phyloP scores from a whole-genome alignment of 176 grass and related monocot species.

The Oryza officinalis region DNA sequence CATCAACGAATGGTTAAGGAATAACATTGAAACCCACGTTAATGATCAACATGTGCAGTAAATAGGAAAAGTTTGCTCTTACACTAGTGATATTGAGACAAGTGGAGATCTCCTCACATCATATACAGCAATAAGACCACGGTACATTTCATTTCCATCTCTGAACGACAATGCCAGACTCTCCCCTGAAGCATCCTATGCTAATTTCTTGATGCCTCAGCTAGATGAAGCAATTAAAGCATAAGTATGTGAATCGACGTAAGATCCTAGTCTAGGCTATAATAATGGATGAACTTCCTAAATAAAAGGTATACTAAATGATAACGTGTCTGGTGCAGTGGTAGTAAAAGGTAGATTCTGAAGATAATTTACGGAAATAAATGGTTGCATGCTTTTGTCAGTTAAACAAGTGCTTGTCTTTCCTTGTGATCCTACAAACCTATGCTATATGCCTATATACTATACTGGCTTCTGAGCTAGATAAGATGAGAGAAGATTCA shows the following conservation, averaged over 20 bases:
- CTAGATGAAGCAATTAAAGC: constrained; percentile 43
- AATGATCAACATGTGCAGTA: constrained; percentile 1
- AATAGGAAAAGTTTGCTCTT: constrained; percentile 34
- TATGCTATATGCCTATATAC: too few relatives aligned
- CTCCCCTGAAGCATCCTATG: constrained; percentile 89
- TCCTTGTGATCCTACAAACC: too few relatives aligned
- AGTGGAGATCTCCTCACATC: constrained; percentile 80
- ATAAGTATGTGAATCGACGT: constrained; percentile 28
- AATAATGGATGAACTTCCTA: not conserved
- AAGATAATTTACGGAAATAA: not conserved
- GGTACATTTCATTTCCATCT: constrained; percentile 70
- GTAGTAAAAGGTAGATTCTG: not conserved
- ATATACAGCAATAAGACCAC: constrained; percentile 83
- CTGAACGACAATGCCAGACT: constrained; percentile 88
- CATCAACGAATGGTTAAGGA: not conserved
- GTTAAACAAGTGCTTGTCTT: not conserved
- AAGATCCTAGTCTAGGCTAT: not conserved
- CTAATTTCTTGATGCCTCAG: constrained; percentile 77
- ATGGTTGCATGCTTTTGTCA: not conserved
- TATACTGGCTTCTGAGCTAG: not conserved
- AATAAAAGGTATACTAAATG: not conserved
- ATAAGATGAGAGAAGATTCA: too few relatives aligned
- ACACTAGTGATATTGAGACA: constrained; percentile 80
- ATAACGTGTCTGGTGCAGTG: not conserved
- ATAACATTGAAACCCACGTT: not conserved